A percentile compares a stretch with the other conserved stretches of the same genome.
These are phyloP conservation scores for Candida multigemmis DNA, from an alignment of 805 yeast genomes.

Conservation along the genomic window DNA sequence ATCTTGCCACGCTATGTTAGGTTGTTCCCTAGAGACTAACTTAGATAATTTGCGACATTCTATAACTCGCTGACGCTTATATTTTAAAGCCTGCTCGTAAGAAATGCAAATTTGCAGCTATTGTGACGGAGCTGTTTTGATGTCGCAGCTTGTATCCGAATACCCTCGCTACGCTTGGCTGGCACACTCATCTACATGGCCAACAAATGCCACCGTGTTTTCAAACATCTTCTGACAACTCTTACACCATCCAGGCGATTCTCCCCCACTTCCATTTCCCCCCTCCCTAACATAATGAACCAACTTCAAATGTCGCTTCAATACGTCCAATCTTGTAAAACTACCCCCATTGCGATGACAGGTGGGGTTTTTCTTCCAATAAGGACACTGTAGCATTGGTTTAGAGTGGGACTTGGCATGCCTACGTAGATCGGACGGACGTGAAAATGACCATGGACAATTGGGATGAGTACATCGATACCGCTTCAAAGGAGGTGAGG, in stretches of 20 bases:
- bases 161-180: too few species aligned
- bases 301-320: conserved; percentile 61
- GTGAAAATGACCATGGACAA: conserved; percentile 63
- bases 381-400: conserved; percentile 67
- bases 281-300: conserved; percentile 56
- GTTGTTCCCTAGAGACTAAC: too few species aligned
- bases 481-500: conserved; percentile 14
- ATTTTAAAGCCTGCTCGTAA: too few species aligned
- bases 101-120: too few species aligned
- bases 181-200: conserved; percentile 61
- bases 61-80: too few species aligned
- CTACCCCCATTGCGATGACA: conserved; percentile 75
- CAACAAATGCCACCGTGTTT: conserved; percentile 47
- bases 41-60: too few species aligned
- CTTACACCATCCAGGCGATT: conserved; percentile 53
- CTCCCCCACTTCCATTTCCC: conserved; percentile 14
- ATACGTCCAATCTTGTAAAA: conserved; percentile 64
- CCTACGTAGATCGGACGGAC: conserved; percentile 62
- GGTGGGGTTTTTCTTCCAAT: conserved; percentile 57
- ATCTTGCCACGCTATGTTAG: too few species aligned
- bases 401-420: conserved; percentile 58
- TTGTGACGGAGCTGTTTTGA: too few species aligned
- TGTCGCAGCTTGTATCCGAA: too few species aligned
- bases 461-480: conserved; percentile 29
- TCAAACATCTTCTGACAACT: conserved; percentile 52